These are phyloP conservation scores for Hippophae gyantsensis DNA, from an alignment of 306 rosid species.

Conservation along the genomic window DNA sequence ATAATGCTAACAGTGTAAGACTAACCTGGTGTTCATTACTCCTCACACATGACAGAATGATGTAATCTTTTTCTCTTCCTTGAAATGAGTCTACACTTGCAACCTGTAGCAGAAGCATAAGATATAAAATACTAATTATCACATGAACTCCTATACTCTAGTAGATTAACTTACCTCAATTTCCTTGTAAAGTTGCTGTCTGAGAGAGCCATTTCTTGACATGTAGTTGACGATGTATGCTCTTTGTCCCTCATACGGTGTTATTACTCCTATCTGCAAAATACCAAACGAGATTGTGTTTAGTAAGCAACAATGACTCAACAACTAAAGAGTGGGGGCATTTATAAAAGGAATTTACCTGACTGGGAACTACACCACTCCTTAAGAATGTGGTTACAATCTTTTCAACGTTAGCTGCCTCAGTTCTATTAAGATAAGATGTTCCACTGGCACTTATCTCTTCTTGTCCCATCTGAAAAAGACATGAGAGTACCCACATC, in stretches of 20 bases:
- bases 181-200: slow-evolving; percentile 98
- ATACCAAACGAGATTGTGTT: too few relatives aligned
- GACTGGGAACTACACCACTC: slow-evolving; percentile 96
- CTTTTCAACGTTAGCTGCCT: slow-evolving; percentile 99
- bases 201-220: slow-evolving; percentile 95
- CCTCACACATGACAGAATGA: slow-evolving; percentile 92
- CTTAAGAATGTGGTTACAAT: slow-evolving; percentile 95
- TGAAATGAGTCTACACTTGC: slow-evolving; percentile 99
- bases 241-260: slow-evolving; percentile 97
- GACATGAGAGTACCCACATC: background rate
- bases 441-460: slow-evolving; percentile 99
- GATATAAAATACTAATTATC: background rate
- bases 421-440: slow-evolving; percentile 92
- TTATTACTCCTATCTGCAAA: slow-evolving; percentile 85
- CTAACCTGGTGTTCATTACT: slow-evolving; percentile 99
- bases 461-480: slow-evolving; percentile 97
- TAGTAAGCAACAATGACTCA: too few relatives aligned
- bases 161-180: slow-evolving; percentile 54
- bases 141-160: background rate
- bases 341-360: slow-evolving; percentile 36
- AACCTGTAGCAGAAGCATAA: slow-evolving; percentile 41
- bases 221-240: slow-evolving; percentile 97
- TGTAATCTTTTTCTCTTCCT: slow-evolving; percentile 98
- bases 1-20: background rate
- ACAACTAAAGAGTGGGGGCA: too few relatives aligned